These are phyloP conservation scores for Colletotrichum filicis DNA, from an alignment of 2,329 filamentous ascomycete species.

Conservation along the genomic window DNA sequence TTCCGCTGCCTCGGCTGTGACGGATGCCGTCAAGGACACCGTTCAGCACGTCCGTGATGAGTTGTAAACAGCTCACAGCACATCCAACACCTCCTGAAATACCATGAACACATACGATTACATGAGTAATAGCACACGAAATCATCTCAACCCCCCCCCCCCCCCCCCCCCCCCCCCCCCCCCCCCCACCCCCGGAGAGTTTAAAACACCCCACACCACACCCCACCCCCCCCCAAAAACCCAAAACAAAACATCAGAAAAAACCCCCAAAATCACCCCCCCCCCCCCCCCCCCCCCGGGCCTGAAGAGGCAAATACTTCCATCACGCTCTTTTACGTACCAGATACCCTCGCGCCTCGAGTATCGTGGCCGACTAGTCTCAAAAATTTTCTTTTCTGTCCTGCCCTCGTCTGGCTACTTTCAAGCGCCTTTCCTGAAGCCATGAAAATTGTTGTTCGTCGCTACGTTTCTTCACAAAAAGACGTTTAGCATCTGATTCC, in stretches of 20 bases:
- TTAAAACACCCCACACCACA: too few relatives aligned
- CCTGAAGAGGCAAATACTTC: neutral
- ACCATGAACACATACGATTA: slow-evolving; percentile 27
- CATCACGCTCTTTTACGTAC: slow-evolving; percentile 30
- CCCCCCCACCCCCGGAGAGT: too few relatives aligned
- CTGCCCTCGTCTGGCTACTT: neutral
- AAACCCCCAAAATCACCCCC: too few relatives aligned
- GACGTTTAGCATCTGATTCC: neutral
- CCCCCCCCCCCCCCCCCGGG: neutral
- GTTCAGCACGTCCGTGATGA: slow-evolving; percentile 52
- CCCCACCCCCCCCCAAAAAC: too few relatives aligned
- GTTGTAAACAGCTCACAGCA: slow-evolving; percentile 44
- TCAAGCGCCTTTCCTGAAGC: neutral
- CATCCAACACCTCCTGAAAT: neutral
- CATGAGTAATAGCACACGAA: slow-evolving; percentile 34
- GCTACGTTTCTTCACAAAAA: neutral
- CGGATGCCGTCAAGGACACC: slow-evolving; percentile 54
- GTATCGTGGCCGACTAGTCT: slow-evolving; percentile 22
- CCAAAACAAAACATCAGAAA: too few relatives aligned
- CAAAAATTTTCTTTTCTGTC: slow-evolving; percentile 35
- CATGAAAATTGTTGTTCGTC: neutral
- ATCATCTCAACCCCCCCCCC: neutral
- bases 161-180: neutral
- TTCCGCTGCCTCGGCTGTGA: slow-evolving; percentile 41
- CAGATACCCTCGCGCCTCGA: slow-evolving; percentile 35